Conservation (phyloP, 2,329 filamentous ascomycete genomes). For the Lachnellula suecica region DNA sequence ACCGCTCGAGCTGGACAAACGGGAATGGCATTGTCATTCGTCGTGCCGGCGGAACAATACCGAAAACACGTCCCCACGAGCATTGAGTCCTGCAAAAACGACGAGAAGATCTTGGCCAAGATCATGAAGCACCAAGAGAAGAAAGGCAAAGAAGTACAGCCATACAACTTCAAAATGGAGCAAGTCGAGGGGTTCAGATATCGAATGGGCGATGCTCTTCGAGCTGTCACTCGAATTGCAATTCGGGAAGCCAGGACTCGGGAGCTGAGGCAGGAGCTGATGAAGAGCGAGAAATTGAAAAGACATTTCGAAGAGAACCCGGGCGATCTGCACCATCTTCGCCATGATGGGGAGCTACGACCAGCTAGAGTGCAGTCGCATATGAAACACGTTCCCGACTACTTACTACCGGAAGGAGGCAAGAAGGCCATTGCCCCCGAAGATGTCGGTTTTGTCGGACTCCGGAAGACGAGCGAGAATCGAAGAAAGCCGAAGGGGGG, state of each 20-base stretch:
- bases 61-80: constrained; percentile 88
- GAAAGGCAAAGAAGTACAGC: constrained; percentile 77
- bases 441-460: constrained; percentile 75
- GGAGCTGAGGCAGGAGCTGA: constrained; percentile 83
- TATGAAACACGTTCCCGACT: constrained; percentile 91
- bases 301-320: constrained; percentile 98
- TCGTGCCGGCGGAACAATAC: constrained; percentile 78
- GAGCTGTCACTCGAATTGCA: constrained; percentile 85
- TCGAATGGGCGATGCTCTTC: constrained; percentile 87
- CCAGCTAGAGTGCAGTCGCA: constrained; percentile 84
- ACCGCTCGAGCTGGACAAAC: constrained; percentile 89
- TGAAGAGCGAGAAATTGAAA: constrained; percentile 92
- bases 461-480: constrained; percentile 52
- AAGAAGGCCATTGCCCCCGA: constrained; percentile 65
- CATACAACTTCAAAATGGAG: constrained; percentile 92
- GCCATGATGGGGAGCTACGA: constrained; percentile 86
- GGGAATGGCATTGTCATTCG: constrained; percentile 95
- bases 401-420: constrained; percentile 76
- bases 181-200: constrained; percentile 94
- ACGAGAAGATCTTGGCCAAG: constrained; percentile 80
- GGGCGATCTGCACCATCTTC: constrained; percentile 78
- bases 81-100: constrained; percentile 71
- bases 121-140: constrained; percentile 79
- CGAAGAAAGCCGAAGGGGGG: constrained; percentile 43
- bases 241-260: constrained; percentile 86